phyloP scores from a whole-genome alignment of 805 yeast species.

The Blastobotrys chiropterorum region DNA sequence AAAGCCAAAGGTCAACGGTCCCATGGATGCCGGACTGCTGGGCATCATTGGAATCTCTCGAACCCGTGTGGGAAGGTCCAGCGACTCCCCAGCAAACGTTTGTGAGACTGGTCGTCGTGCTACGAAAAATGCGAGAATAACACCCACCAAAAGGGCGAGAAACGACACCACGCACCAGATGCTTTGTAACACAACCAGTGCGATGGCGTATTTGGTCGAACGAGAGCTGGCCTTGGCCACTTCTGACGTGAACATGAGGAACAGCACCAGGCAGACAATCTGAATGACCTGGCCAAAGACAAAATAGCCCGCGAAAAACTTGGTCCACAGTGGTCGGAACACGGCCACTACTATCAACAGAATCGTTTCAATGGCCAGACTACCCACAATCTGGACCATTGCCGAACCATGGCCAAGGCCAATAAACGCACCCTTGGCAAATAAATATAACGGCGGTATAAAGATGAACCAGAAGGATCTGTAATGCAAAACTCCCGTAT shows the following conservation, averaged over 20 bases:
- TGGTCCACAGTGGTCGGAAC: conserved; percentile 21
- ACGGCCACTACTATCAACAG: conserved; percentile 19
- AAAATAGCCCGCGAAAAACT: not conserved
- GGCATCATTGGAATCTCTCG: not conserved
- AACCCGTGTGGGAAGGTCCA: not conserved
- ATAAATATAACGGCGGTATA: conserved; percentile 21
- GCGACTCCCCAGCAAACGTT: not conserved
- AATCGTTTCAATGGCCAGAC: conserved; percentile 26
- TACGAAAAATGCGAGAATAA: not conserved
- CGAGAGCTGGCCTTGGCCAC: not conserved
- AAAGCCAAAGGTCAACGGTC: not conserved
- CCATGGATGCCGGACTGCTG: not conserved
- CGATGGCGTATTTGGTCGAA: not conserved
- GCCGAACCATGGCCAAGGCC: conserved; percentile 31
- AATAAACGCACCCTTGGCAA: conserved; percentile 29
- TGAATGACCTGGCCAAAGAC: not conserved
- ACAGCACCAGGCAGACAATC: not conserved
- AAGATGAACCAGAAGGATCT: conserved; percentile 31
- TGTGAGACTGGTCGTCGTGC: not conserved
- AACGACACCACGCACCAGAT: not conserved
- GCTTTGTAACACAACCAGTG: not conserved
- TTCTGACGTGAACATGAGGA: not conserved
- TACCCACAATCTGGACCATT: conserved; percentile 30
- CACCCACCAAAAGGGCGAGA: not conserved
- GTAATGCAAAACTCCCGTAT: conserved; percentile 31